phyloP scores from a whole-genome alignment of 1,284 basidiomycete species.

The Tilletia horrida region DNA sequence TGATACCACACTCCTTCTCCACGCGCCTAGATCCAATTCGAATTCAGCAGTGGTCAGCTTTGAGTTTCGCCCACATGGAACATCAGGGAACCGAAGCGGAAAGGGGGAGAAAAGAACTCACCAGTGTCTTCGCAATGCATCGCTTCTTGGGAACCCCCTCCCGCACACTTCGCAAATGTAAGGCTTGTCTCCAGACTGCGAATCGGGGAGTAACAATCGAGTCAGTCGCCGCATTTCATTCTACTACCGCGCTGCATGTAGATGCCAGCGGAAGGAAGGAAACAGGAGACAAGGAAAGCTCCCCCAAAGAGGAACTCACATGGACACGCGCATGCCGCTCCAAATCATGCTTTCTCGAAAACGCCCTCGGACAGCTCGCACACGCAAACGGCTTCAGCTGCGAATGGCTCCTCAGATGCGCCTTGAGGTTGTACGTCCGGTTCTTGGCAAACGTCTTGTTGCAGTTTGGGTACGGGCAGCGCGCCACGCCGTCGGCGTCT shows the following conservation, averaged over 20 bases:
- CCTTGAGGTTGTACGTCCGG: conserved; percentile 49
- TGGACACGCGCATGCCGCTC: conserved; percentile 52
- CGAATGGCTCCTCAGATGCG: conserved; percentile 45
- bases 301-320: conserved; percentile 14
- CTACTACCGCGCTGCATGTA: no score
- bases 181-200: conserved; percentile 49
- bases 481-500: conserved; percentile 44
- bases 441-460: conserved; percentile 52
- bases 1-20: conserved; percentile 47
- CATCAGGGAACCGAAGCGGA: no score
- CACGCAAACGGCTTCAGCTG: conserved; percentile 51
- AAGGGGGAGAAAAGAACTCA: not conserved
- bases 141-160: conserved; percentile 51
- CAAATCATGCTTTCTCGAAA: conserved; percentile 52
- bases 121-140: conserved; percentile 52
- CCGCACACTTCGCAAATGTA: conserved; percentile 52
- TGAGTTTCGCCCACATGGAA: no score
- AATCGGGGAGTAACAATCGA: not conserved
- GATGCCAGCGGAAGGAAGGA: conserved; percentile 10
- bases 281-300: not conserved
- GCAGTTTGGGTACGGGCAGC: conserved; percentile 45
- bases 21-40: conserved; percentile 28
- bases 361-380: conserved; percentile 47
- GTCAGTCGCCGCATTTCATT: no score
- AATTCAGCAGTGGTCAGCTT: not conserved